Conservation (phyloP, 257 asterid genomes). For the Solanum sparsipilum region DNA sequence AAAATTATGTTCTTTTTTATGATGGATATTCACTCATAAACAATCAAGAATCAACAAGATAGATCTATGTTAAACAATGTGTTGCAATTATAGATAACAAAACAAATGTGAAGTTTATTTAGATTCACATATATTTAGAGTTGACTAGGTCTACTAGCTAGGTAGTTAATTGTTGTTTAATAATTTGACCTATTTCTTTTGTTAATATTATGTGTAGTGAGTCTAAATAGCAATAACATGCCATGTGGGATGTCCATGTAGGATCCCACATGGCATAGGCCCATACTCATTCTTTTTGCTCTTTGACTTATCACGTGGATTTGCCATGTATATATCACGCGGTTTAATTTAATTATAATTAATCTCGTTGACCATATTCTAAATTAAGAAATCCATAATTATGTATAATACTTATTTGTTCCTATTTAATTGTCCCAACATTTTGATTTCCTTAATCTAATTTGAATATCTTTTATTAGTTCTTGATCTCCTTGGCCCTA, state of each 20-base stretch:
- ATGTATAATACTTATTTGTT: background rate
- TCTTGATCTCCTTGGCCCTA: background rate
- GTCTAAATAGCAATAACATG: slow-evolving; percentile 17
- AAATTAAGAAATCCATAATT: background rate
- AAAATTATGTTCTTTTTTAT: background rate
- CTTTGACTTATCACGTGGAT: slow-evolving; percentile 11
- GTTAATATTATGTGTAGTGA: background rate
- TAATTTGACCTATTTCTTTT: background rate
- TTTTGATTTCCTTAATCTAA: background rate
- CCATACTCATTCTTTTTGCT: slow-evolving; percentile 1
- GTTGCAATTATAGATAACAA: background rate
- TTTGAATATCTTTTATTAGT: background rate
- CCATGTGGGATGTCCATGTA: slow-evolving; percentile 32
- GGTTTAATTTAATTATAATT: slow-evolving; percentile 10
- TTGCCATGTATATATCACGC: slow-evolving; percentile 6
- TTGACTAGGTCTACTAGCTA: background rate
- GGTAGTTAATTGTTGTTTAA: background rate
- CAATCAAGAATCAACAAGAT: background rate
- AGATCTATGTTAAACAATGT: background rate
- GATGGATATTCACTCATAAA: background rate
- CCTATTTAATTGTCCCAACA: background rate
- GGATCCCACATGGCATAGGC: slow-evolving; percentile 16
- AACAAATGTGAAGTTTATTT: background rate
- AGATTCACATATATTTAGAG: background rate
- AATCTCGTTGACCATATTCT: background rate